Evolutionary conservation across 495 filamentous ascomycete genomes (phyloP).

Genomic region (Platismatia glauca): DNA sequence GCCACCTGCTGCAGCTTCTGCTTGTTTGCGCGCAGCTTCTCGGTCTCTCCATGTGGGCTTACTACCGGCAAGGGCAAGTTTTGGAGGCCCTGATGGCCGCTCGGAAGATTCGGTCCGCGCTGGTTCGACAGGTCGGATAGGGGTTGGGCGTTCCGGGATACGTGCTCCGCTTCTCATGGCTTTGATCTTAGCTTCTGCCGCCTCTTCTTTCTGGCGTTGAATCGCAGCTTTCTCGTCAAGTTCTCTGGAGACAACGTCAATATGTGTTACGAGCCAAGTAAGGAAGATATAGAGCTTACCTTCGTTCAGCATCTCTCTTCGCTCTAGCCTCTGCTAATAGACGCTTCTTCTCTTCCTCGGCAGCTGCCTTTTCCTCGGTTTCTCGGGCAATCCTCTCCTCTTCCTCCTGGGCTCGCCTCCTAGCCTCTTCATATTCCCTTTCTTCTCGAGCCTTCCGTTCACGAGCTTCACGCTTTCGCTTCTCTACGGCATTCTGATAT

Average conservation of each 20-base stretch:
- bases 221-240: slow-evolving; percentile 55
- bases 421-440: slow-evolving; percentile 71
- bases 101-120: slow-evolving; percentile 46
- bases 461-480: slow-evolving; percentile 71
- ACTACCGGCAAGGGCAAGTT: slow-evolving; percentile 55
- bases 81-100: slow-evolving; percentile 51
- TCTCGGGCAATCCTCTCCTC: slow-evolving; percentile 71
- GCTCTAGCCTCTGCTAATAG: slow-evolving; percentile 64
- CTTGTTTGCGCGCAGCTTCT: slow-evolving; percentile 52
- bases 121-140: slow-evolving; percentile 19
- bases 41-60: slow-evolving; percentile 80
- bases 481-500: slow-evolving; percentile 77
- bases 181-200: slow-evolving; percentile 54
- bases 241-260: slow-evolving; percentile 36
- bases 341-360: slow-evolving; percentile 60
- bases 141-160: slow-evolving; percentile 28
- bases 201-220: slow-evolving; percentile 61
- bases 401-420: slow-evolving; percentile 65
- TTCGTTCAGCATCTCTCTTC: slow-evolving; percentile 74
- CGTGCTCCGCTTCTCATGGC: slow-evolving; percentile 19
- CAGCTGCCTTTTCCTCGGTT: slow-evolving; percentile 68
- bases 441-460: slow-evolving; percentile 66
- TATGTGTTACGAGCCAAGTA: neutral
- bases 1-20: slow-evolving; percentile 26
- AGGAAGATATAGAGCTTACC: slow-evolving; percentile 38